phyloP scores from a whole-genome alignment of 106 monocot genomes.

The Agapanthus africanus region DNA sequence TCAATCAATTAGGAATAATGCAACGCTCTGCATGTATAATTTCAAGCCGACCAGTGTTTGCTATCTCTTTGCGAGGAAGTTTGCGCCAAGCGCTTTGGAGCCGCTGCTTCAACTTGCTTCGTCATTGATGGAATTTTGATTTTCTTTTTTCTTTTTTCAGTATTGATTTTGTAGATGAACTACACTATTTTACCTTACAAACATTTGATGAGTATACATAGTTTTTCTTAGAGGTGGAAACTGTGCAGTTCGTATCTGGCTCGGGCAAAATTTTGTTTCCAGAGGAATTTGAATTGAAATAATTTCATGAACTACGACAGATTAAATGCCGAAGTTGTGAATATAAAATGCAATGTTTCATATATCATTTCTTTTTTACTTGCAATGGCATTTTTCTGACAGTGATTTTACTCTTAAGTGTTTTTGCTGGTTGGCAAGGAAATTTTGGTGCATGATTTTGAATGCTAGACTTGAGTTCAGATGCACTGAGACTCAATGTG shows the following conservation, averaged over 20 bases:
- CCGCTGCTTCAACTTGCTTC: conserved; percentile 31
- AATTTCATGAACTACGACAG: background rate
- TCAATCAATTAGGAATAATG: conserved; percentile 16
- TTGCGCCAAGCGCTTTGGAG: conserved; percentile 26
- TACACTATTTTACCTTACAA: background rate
- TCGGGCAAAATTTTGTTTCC: background rate
- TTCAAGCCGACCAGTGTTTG: conserved; percentile 20
- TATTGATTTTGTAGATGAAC: conserved; percentile 6
- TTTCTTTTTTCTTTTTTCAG: background rate
- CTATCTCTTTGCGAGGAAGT: conserved; percentile 43
- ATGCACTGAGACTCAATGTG: no score
- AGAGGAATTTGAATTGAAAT: background rate
- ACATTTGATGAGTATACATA: background rate
- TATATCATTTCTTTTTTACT: background rate
- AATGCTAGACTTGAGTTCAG: no score
- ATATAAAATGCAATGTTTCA: conserved; percentile 2
- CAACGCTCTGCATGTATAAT: conserved; percentile 29
- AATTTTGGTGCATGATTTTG: background rate
- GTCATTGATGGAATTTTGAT: conserved; percentile 29
- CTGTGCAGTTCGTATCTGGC: background rate
- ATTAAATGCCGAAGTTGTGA: background rate
- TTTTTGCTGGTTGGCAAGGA: background rate
- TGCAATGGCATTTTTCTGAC: background rate
- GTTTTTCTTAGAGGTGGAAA: background rate
- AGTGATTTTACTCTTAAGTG: background rate